Percentiles rank a stretch among this genome's conserved stretches.
Evolutionary conservation across 1,284 basidiomycete genomes (phyloP).

Genomic region (Gymnopus androsaceus): DNA sequence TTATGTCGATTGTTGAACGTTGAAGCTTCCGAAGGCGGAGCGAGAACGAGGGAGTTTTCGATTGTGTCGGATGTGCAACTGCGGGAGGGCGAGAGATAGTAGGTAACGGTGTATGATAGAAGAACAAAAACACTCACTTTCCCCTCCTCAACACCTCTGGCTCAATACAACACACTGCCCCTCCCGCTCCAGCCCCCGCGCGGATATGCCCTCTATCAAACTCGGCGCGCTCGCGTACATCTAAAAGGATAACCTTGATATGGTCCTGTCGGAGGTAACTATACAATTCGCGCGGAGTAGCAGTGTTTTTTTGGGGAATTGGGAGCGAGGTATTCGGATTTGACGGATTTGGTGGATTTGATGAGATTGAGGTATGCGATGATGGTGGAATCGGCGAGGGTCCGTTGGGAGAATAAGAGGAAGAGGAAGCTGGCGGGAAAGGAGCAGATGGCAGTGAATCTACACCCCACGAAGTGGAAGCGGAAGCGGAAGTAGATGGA

Average conservation of each 20-base stretch:
- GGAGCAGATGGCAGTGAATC: not conserved
- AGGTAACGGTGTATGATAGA: conserved; percentile 55
- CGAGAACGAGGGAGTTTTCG: conserved; percentile 76
- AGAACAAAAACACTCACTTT: conserved; percentile 51
- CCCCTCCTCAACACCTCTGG: conserved; percentile 72
- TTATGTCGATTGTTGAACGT: conserved; percentile 82
- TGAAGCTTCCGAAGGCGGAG: conserved; percentile 68
- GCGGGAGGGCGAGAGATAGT: too few species aligned
- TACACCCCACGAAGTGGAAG: conserved; percentile 20
- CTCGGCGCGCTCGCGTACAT: conserved; percentile 78
- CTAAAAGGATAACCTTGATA: conserved; percentile 79
- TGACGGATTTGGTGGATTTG: too few species aligned
- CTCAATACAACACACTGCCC: conserved; percentile 84
- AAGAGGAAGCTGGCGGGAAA: not conserved
- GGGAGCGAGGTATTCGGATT: too few species aligned
- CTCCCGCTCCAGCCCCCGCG: conserved; percentile 27
- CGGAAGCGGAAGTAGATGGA: conserved; percentile 14
- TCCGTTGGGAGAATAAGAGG: not conserved
- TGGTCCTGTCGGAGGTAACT: conserved; percentile 64
- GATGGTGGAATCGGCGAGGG: too few species aligned
- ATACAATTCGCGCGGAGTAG: conserved; percentile 62
- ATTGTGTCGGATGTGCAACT: conserved; percentile 65
- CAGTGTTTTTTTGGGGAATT: conserved; percentile 46
- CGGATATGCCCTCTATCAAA: conserved; percentile 78
- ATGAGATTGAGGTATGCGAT: too few species aligned